phyloP scores from a whole-genome alignment of 805 yeast genomes.

The Hemisphaericaspora nanyangensis region DNA sequence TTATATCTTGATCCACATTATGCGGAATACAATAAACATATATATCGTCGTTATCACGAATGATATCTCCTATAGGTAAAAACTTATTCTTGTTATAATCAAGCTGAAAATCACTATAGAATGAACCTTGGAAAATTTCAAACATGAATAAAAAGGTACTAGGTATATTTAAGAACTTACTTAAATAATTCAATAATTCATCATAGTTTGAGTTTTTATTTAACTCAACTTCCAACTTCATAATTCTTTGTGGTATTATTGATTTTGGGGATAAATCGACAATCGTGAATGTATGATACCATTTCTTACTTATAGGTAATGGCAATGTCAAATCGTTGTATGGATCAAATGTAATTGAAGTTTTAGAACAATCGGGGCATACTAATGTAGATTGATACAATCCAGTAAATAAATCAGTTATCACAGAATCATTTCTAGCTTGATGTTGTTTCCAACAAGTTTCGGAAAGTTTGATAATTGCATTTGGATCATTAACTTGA shows the following conservation, averaged over 20 bases:
- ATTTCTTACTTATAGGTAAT: conserved; percentile 68
- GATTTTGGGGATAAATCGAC: conserved; percentile 44
- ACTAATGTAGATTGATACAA: conserved; percentile 83
- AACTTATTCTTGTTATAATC: conserved; percentile 51
- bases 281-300: conserved; percentile 64
- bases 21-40: conserved; percentile 57
- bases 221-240: conserved; percentile 66
- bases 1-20: conserved; percentile 35
- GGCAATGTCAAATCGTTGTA: conserved; percentile 88
- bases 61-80: conserved; percentile 64
- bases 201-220: conserved; percentile 58
- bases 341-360: conserved; percentile 91
- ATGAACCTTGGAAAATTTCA: conserved; percentile 56
- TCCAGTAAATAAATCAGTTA: conserved; percentile 86
- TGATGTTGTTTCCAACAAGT: conserved; percentile 80
- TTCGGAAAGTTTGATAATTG: conserved; percentile 60
- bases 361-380: conserved; percentile 79
- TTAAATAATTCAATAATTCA: conserved; percentile 60
- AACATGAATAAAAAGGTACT: conserved; percentile 25
- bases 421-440: conserved; percentile 76
- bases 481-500: conserved; percentile 48
- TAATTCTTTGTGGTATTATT: conserved; percentile 13
- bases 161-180: conserved; percentile 39
- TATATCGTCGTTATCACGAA: conserved; percentile 58
- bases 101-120: conserved; percentile 65